phyloP scores from a whole-genome alignment of 2,329 filamentous ascomycete species.

The Paecilomyces sp. region DNA sequence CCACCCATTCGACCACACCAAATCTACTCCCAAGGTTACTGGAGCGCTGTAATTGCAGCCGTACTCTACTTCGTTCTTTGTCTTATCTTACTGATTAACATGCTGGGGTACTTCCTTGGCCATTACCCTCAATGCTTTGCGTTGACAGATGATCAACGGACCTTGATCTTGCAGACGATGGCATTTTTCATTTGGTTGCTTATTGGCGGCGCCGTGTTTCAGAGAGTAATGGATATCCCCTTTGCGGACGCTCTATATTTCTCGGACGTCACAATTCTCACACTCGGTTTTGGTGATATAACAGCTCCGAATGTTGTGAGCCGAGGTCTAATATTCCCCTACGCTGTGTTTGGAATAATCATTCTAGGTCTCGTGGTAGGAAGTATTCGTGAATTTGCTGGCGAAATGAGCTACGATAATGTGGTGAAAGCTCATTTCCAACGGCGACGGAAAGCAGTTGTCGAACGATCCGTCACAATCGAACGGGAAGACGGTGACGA shows the following conservation, averaged over 20 bases:
- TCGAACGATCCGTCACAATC: constrained; percentile 46
- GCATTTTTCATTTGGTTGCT: constrained; percentile 75
- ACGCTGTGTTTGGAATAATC: constrained; percentile 73
- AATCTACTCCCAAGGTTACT: constrained; percentile 73
- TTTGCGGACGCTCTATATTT: constrained; percentile 76
- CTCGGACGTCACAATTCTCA: constrained; percentile 62
- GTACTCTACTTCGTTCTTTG: constrained; percentile 73
- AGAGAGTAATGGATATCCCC: constrained; percentile 62
- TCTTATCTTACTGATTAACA: constrained; percentile 69
- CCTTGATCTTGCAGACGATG: constrained; percentile 85
- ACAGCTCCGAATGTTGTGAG: constrained; percentile 50
- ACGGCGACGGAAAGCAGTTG: constrained; percentile 46
- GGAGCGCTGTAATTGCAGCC: constrained; percentile 75
- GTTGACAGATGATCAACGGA: constrained; percentile 73
- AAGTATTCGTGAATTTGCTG: constrained; percentile 63
- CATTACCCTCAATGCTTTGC: constrained; percentile 74
- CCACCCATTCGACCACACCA: constrained; percentile 41
- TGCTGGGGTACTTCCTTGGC: constrained; percentile 65
- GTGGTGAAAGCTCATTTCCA: constrained; percentile 55
- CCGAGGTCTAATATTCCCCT: constrained; percentile 71
- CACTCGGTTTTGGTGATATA: constrained; percentile 58
- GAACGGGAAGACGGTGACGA: constrained; percentile 17
- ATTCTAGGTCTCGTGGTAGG: constrained; percentile 77
- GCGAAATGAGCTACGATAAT: constrained; percentile 55
- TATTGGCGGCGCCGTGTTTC: constrained; percentile 69